Evolutionary conservation across 75 land plant species (phyloP).

Genomic region (Picea sitchensis): DNA sequence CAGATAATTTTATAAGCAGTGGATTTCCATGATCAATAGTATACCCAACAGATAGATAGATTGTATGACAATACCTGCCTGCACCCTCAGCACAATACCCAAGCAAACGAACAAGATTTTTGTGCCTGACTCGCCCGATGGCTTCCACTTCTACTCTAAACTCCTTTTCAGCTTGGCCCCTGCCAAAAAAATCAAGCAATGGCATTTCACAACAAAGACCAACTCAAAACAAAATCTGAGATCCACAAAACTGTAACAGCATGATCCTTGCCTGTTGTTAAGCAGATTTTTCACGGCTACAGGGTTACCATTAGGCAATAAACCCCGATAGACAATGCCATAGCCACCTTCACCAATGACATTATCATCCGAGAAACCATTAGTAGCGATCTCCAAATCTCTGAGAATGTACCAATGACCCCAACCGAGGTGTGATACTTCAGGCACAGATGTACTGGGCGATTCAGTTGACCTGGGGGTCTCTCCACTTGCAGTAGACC

Average conservation of each 20-base stretch:
- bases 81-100: conserved; percentile 98
- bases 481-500: conserved; percentile 22
- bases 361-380: conserved; percentile 51
- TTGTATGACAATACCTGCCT: conserved; percentile 56
- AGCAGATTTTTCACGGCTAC: conserved; percentile 71
- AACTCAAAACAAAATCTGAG: too few species aligned
- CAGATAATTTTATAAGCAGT: neutral
- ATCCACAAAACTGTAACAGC: too few species aligned
- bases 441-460: conserved; percentile 41
- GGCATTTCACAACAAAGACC: too few species aligned
- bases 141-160: conserved; percentile 97
- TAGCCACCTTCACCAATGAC: conserved; percentile 86
- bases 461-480: conserved; percentile 29
- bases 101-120: conserved; percentile 82
- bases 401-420: conserved; percentile 70
- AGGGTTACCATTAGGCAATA: conserved; percentile 46
- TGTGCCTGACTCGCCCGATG: conserved; percentile 95
- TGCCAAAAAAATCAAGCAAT: conserved; percentile 11
- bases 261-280: conserved; percentile 55
- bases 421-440: conserved; percentile 70
- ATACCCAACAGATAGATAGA: neutral
- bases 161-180: conserved; percentile 97
- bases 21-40: neutral
- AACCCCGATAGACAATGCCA: conserved; percentile 64
- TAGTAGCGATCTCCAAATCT: conserved; percentile 64